phyloP scores from a whole-genome alignment of 352 stramenopile genomes.

The Phytophthora fragariae region DNA sequence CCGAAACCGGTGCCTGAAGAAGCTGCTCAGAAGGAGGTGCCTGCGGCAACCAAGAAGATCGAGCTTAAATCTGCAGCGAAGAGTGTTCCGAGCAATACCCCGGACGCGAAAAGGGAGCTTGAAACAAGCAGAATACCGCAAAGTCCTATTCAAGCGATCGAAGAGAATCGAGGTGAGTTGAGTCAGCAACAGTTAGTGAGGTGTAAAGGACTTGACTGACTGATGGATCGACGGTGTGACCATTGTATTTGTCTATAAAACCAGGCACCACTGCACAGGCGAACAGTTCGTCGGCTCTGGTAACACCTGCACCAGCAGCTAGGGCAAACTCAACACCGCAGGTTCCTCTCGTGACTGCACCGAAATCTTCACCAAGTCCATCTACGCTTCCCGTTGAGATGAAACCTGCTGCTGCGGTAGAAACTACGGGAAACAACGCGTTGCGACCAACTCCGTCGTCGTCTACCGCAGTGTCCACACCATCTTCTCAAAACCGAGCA shows the following conservation, averaged over 20 bases:
- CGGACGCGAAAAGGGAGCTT: neutral
- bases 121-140: conserved; percentile 10
- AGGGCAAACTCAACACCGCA: neutral
- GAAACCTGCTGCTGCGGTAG: neutral
- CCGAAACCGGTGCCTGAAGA: conserved; percentile 14
- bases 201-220: neutral
- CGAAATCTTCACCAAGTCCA: neutral
- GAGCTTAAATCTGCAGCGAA: conserved; percentile 5
- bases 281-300: conserved; percentile 1
- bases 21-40: neutral
- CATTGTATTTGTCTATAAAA: conserved; percentile 2
- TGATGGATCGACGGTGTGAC: neutral
- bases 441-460: neutral
- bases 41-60: neutral
- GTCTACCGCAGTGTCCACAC: neutral
- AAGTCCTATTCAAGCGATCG: conserved; percentile 18
- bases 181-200: neutral
- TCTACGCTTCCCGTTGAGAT: neutral
- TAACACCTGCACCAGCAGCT: too few species aligned
- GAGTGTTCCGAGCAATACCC: conserved; percentile 1
- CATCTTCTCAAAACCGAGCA: neutral
- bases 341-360: neutral
- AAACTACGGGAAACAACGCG: neutral
- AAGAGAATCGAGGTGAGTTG: conserved; percentile 24
- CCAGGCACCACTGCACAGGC: neutral